These are phyloP conservation scores for Neobulgaria alba DNA, from an alignment of 2,329 filamentous ascomycete genomes.

Conservation along the genomic window DNA sequence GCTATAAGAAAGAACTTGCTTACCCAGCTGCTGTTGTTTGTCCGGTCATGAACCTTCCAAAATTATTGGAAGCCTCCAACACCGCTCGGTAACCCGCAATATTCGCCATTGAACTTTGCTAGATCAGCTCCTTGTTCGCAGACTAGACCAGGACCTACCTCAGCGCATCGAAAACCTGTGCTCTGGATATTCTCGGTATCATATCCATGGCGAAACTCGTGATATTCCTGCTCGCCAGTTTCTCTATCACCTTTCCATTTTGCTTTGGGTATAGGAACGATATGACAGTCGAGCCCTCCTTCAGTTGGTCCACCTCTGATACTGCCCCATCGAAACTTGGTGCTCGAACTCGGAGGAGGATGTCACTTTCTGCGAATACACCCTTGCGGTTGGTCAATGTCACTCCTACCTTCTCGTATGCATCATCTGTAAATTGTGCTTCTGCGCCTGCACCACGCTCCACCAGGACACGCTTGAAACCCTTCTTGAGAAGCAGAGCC, in stretches of 20 bases:
- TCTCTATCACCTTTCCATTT: slow-evolving; percentile 67
- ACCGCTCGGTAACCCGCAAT: slow-evolving; percentile 92
- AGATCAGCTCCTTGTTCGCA: slow-evolving; percentile 8
- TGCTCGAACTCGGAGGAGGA: slow-evolving; percentile 75
- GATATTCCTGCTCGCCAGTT: slow-evolving; percentile 59
- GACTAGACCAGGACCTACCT: slow-evolving; percentile 25
- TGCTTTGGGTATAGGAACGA: slow-evolving; percentile 78
- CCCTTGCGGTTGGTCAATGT: slow-evolving; percentile 57
- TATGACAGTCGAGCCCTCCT: slow-evolving; percentile 64
- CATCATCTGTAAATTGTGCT: slow-evolving; percentile 69
- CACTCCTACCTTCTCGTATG: slow-evolving; percentile 70
- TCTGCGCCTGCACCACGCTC: slow-evolving; percentile 71
- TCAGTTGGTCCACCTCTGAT: slow-evolving; percentile 60
- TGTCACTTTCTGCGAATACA: slow-evolving; percentile 69
- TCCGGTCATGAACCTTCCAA: slow-evolving; percentile 79
- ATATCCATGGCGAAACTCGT: slow-evolving; percentile 88
- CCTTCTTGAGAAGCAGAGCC: slow-evolving; percentile 74
- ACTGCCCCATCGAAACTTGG: slow-evolving; percentile 50
- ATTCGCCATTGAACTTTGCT: slow-evolving; percentile 75
- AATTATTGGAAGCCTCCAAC: slow-evolving; percentile 80
- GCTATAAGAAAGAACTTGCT: slow-evolving; percentile 12
- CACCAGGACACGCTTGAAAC: slow-evolving; percentile 67
- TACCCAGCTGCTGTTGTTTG: slow-evolving; percentile 81
- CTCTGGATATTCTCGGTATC: slow-evolving; percentile 81
- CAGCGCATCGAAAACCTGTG: slow-evolving; percentile 80